These are phyloP conservation scores for Solanum corneliomulleri DNA, from an alignment of 257 asterid species.

Conservation along the genomic window DNA sequence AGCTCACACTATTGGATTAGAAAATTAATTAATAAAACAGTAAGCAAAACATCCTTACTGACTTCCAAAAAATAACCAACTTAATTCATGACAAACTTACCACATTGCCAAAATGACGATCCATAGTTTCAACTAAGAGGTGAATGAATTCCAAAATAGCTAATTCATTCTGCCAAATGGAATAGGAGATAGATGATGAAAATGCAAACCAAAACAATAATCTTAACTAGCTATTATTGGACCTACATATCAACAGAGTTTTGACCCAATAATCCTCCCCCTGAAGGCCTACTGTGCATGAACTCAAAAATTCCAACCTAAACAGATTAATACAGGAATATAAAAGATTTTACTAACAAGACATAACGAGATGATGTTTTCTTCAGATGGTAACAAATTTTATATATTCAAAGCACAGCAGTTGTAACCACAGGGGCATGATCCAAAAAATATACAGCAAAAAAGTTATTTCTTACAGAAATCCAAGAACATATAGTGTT, in stretches of 20 bases:
- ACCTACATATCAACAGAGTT: not conserved
- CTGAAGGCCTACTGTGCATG: not conserved
- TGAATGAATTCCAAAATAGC: slow-evolving; percentile 93
- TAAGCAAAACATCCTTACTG: not conserved
- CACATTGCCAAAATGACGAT: slow-evolving; percentile 99
- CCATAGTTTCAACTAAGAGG: slow-evolving; percentile 96
- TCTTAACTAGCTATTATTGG: not conserved
- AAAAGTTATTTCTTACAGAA: not conserved
- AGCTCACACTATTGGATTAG: slow-evolving; percentile 61
- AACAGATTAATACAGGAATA: not conserved
- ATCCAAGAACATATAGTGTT: not conserved
- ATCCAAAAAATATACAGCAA: not conserved
- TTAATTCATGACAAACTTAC: slow-evolving; percentile 24
- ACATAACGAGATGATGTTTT: not conserved
- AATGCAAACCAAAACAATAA: not conserved
- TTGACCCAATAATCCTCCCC: not conserved
- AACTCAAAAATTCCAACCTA: not conserved
- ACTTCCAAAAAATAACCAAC: not conserved
- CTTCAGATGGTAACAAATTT: not conserved
- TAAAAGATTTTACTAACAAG: not conserved
- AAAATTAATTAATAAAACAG: not conserved
- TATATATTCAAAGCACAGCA: not conserved
- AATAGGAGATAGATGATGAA: not conserved
- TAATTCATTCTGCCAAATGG: slow-evolving; percentile 71
- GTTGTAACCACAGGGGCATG: not conserved